A percentile compares a stretch with the other conserved stretches of the same genome.
Evolutionary conservation across 805 yeast genomes (phyloP).

Genomic region (Saturnispora mendoncae): DNA sequence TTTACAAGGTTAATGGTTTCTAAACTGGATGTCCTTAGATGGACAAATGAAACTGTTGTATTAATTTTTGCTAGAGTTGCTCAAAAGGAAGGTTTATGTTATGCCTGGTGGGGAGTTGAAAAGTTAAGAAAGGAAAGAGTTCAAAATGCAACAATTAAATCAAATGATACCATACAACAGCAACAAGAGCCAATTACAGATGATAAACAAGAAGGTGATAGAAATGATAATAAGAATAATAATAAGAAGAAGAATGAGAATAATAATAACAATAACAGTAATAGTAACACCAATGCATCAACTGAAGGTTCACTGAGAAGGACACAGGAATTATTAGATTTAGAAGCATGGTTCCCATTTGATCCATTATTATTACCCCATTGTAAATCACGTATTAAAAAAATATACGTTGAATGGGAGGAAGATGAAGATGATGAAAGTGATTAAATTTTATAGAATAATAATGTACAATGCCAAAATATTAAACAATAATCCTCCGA

Average conservation of each 20-base stretch:
- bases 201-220: neutral
- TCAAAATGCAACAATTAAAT: slow-evolving; percentile 9
- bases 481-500: slow-evolving; percentile 59
- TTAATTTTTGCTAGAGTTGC: slow-evolving; percentile 89
- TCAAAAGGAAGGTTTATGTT: slow-evolving; percentile 80
- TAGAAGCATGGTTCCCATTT: slow-evolving; percentile 94
- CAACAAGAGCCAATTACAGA: no score
- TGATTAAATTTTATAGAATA: slow-evolving; percentile 21
- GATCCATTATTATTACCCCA: slow-evolving; percentile 76
- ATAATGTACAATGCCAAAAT: no score
- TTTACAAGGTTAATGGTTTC: slow-evolving; percentile 80
- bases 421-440: slow-evolving; percentile 47
- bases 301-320: slow-evolving; percentile 19
- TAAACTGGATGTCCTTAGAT: slow-evolving; percentile 87
- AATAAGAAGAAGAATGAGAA: neutral
- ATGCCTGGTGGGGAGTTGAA: slow-evolving; percentile 88
- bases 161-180: neutral
- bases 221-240: neutral
- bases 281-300: neutral
- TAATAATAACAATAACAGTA: neutral
- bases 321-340: slow-evolving; percentile 70
- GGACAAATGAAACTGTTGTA: slow-evolving; percentile 89
- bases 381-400: slow-evolving; percentile 46
- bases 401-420: slow-evolving; percentile 72
- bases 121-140: slow-evolving; percentile 71